Conservation (phyloP, 331 rosid species). For the Pyrus hybrid region DNA sequence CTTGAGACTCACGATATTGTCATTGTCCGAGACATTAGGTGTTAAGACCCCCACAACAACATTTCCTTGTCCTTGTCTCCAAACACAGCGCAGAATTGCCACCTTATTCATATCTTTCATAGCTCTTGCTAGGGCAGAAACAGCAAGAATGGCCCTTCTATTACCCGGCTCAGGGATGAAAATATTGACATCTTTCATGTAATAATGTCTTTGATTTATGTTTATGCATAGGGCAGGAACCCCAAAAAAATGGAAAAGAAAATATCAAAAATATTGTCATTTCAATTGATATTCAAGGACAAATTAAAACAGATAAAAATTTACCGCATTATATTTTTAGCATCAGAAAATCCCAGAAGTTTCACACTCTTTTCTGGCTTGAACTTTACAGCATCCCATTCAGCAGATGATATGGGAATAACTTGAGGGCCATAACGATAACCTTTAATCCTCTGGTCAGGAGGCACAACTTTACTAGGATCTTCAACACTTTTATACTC, state of each 20-base stretch:
- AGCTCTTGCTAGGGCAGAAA: slow-evolving; percentile 85
- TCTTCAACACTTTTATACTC: slow-evolving; percentile 67
- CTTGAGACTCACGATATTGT: slow-evolving; percentile 53
- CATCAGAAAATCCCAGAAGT: slow-evolving; percentile 83
- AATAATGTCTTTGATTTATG: slow-evolving; percentile 47
- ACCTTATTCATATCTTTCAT: slow-evolving; percentile 83
- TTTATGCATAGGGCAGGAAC: slow-evolving; percentile 7
- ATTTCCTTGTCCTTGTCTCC: slow-evolving; percentile 75
- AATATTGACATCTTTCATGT: slow-evolving; percentile 77
- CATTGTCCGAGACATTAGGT: slow-evolving; percentile 58
- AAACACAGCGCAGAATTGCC: slow-evolving; percentile 81
- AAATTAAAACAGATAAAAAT: slow-evolving; percentile 6
- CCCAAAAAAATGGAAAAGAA: slow-evolving; percentile 5
- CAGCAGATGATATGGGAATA: slow-evolving; percentile 73
- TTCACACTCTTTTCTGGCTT: slow-evolving; percentile 88
- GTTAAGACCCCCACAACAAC: slow-evolving; percentile 73
- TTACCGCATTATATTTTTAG: slow-evolving; percentile 62
- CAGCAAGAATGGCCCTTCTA: slow-evolving; percentile 49
- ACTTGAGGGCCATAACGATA: slow-evolving; percentile 94
- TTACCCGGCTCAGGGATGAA: slow-evolving; percentile 76
- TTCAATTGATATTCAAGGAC: not conserved
- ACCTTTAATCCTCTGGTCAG: slow-evolving; percentile 85
- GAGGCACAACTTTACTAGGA: slow-evolving; percentile 54
- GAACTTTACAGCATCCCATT: slow-evolving; percentile 85
- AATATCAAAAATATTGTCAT: not conserved